Conservation (phyloP, 225 moss, liverwort and hornwort species). For the Bryum argenteum region DNA sequence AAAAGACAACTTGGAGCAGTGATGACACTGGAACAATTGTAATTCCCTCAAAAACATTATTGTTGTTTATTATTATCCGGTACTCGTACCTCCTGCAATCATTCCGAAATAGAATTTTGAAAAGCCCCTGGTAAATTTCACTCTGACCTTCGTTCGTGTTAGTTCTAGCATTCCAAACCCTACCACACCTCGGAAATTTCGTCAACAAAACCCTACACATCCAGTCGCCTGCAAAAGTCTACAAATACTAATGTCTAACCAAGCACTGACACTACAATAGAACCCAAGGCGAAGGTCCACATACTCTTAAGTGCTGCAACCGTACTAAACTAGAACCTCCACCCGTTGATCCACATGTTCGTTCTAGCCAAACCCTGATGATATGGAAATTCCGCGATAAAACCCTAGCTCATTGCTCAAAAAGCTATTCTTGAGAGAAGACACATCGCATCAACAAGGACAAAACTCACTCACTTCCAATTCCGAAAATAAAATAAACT, state of each 20-base stretch:
- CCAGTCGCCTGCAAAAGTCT: too few relatives aligned
- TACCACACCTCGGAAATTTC: conserved; percentile 22
- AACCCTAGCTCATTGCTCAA: conserved; percentile 34
- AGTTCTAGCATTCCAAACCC: not conserved
- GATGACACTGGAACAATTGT: not conserved
- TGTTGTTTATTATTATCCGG: not conserved
- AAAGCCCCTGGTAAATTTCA: not conserved
- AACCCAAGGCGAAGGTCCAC: too few relatives aligned
- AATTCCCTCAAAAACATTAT: conserved; percentile 8
- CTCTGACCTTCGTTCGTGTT: not conserved
- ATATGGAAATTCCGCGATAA: too few relatives aligned
- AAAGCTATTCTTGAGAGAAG: not conserved
- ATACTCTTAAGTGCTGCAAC: too few relatives aligned
- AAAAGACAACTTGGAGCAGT: conserved; percentile 1
- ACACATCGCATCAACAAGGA: not conserved
- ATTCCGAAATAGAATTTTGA: conserved; percentile 14
- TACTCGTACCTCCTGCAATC: not conserved
- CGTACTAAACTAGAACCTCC: too few relatives aligned
- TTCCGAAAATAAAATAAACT: conserved; percentile 22
- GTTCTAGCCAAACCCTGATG: too few relatives aligned
- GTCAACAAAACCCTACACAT: conserved; percentile 26
- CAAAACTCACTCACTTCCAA: conserved; percentile 18
- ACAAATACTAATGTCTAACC: too few relatives aligned
- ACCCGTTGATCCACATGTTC: too few relatives aligned
- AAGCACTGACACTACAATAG: too few relatives aligned